Percentiles rank a stretch among this genome's conserved stretches.
phyloP scores from a whole-genome alignment of 208 protist species.

The Blechomonas ayalai region DNA sequence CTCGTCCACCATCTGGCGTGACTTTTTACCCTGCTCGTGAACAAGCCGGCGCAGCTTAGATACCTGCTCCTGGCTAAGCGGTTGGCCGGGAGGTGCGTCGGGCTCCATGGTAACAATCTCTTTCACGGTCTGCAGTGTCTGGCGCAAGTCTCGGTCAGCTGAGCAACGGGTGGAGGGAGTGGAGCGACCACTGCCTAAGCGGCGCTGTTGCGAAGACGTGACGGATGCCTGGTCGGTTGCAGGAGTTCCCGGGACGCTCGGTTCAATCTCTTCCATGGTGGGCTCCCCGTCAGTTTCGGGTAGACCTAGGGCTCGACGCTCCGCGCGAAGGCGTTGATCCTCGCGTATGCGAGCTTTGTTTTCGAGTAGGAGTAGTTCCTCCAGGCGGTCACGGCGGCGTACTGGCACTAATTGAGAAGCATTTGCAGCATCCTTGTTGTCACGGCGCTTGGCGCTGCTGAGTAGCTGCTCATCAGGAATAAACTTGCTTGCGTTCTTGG shows the following conservation, averaged over 20 bases:
- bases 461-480: conserved; percentile 77
- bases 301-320: conserved; percentile 46
- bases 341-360: conserved; percentile 59
- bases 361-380: conserved; percentile 83
- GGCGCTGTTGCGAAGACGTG: neutral
- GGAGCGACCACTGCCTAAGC: conserved; percentile 12
- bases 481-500: conserved; percentile 62
- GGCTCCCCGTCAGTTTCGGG: conserved; percentile 26
- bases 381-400: conserved; percentile 79
- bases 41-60: conserved; percentile 52
- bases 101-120: conserved; percentile 39
- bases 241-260: conserved; percentile 9
- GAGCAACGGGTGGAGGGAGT: conserved; percentile 37
- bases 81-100: conserved; percentile 1
- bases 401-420: conserved; percentile 57
- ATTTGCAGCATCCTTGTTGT: conserved; percentile 50
- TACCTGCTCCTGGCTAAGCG: conserved; percentile 40
- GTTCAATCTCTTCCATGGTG: conserved; percentile 10
- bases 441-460: conserved; percentile 58
- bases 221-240: neutral
- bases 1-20: conserved; percentile 30
- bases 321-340: conserved; percentile 42
- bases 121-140: conserved; percentile 41
- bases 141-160: conserved; percentile 51
- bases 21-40: conserved; percentile 63